Evolutionary conservation across 2,329 filamentous ascomycete genomes (phyloP), one percentile per base, ranked within the genome.

Genomic region (Thielaviopsis ethacetica): DNA sequence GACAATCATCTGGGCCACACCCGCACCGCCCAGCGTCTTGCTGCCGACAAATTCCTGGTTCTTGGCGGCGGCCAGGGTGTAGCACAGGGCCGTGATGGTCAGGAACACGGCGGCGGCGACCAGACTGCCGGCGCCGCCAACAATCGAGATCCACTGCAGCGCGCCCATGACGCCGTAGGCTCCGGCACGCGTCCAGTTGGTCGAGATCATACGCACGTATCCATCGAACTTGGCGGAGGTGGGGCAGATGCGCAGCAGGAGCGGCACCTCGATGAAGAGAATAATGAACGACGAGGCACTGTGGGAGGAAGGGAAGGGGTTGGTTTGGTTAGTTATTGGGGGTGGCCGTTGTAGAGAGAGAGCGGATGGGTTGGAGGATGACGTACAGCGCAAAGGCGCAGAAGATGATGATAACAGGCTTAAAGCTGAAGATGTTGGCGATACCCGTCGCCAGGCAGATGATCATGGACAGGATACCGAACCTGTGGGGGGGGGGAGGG

Each of bases 1-100:
- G 68, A 97, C 90, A 73, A 97, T 96, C 91, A 97, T 96, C 76
- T 96, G 91, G 63, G 90, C 93, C 65, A 96, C 86, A 57, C 91
- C 91, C 65, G 88, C 85, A 57, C 93, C 93, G 64, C 93, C 93
- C 57, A 98, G 78, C 17, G 91, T 97, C 82, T 97, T 97, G 79
- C 91, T 96, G 62, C 87, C 87, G 64, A 90, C 83, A 72, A 94
- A 94, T 41, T 82, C 85, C 74, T 94, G 88, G 62, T 86, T 85
- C 77, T 88, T 91, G 71, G 91, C 62, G 49, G 79, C 89, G 15
- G 89, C 89, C 56, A 89, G 73, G 26, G 80, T 74, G 71, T 98
- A 98, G 78, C 91, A 96, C 56, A 83, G 62, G 41, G 81, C 83
- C 4, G 93, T 87, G 57, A 95, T 68, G 19, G 85, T 73, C 61